phyloP scores from a whole-genome alignment of 805 yeast species.

The Candida quercuum region DNA sequence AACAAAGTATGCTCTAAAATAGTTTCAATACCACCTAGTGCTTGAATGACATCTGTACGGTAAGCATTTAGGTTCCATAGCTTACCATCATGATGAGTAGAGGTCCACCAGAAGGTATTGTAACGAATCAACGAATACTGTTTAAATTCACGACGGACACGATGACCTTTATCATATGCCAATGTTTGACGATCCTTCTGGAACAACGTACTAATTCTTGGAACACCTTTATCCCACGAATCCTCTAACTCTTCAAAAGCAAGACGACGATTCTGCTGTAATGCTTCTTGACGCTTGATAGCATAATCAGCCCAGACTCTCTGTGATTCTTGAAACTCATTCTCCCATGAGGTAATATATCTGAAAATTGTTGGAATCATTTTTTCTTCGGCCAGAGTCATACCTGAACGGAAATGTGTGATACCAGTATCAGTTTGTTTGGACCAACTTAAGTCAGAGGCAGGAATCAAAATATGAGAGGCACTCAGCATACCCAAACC shows the following conservation, averaged over 20 bases:
- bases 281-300: slow-evolving; percentile 79
- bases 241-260: slow-evolving; percentile 92
- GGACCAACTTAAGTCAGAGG: slow-evolving; percentile 88
- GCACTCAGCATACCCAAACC: slow-evolving; percentile 98
- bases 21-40: slow-evolving; percentile 95
- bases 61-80: slow-evolving; percentile 92
- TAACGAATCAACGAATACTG: slow-evolving; percentile 64
- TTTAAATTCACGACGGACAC: slow-evolving; percentile 75
- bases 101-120: slow-evolving; percentile 97
- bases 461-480: slow-evolving; percentile 90
- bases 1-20: slow-evolving; percentile 92
- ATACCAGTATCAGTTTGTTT: slow-evolving; percentile 92
- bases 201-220: slow-evolving; percentile 90
- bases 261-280: slow-evolving; percentile 75
- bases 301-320: slow-evolving; percentile 98
- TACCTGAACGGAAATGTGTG: slow-evolving; percentile 90
- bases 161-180: slow-evolving; percentile 92
- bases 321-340: slow-evolving; percentile 89
- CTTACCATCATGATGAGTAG: slow-evolving; percentile 88
- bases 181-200: slow-evolving; percentile 93
- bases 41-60: slow-evolving; percentile 93
- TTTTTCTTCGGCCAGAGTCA: slow-evolving; percentile 75
- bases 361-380: slow-evolving; percentile 90
- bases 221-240: slow-evolving; percentile 95
- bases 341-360: slow-evolving; percentile 93